Base-by-base conservation (phyloP, 192 early-diverging fungal genomes). In the Backusella macrospora region DNA sequence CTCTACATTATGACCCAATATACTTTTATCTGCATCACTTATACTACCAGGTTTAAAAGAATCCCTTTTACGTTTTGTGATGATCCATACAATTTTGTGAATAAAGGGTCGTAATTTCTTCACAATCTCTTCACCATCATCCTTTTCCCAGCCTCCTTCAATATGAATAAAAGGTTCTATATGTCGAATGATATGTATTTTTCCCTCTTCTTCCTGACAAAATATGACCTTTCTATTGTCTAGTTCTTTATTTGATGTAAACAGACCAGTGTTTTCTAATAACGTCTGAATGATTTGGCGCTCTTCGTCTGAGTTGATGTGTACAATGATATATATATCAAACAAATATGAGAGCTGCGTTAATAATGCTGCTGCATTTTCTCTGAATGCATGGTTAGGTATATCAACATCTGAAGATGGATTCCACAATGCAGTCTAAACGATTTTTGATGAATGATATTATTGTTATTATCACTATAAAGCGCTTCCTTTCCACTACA, bases 341-440 rank as follows among this genome's bases (percentile, higher is more conserved):
- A 81, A 88, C 34, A 62, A 67, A 59, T 81, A 76, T 6, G 82
- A 75, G 2, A 94, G 81, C 39, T 76, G 73, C 5, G 79, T 80
- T 5, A 94, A 78, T 45, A 90, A 82, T 6, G 85, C 74, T 18
- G 87, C 76, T 3, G 83, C 82, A 34, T 83, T 81, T 65, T 90
- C 89, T 38, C 82, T 75, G 81, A 93, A 94, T n/a, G 89, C 93
- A 75, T 88, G 85, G 62, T 87, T 94, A 39, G 92, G 91, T 21
- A 76, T 76, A 48, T 81, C 75, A 6, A 90, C 88, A 73, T 91
- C 89, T 9, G 86, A 82, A 4, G 90, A 91, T n/a, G 92, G 91
- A 72, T 93, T 93, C 92, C 93, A 93, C 44, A 94, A 74, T 45
- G 93, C 81, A 15, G 90, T 87, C 92, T 93, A 44, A 15, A 55